Percentiles rank a stretch among this genome's conserved stretches.
Evolutionary conservation across 176 grass and related monocot species (phyloP).

Genomic region (Saccharum spontaneum): DNA sequence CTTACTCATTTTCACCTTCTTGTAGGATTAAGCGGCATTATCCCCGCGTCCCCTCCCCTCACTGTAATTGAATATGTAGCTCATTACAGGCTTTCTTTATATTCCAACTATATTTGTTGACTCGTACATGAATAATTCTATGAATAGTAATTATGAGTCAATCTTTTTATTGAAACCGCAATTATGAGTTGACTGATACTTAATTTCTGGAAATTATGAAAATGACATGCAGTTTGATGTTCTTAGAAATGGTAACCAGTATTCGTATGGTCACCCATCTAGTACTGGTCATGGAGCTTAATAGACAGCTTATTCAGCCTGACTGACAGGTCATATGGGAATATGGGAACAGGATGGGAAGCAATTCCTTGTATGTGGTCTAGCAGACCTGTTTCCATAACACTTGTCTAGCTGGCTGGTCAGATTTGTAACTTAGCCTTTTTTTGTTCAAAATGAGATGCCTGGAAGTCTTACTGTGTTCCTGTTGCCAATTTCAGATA

Average conservation of each 20-base stretch:
- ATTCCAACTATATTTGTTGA: background rate
- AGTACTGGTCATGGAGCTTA: too few relatives aligned
- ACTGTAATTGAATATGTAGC: background rate
- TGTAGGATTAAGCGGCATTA: background rate
- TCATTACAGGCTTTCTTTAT: constrained; percentile 1
- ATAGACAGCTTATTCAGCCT: background rate
- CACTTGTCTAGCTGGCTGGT: background rate
- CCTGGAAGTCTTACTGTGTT: background rate
- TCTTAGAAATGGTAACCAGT: background rate
- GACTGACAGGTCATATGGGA: background rate
- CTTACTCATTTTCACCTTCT: background rate
- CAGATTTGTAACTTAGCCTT: background rate
- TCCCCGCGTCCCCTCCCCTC: background rate
- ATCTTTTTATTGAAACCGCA: background rate
- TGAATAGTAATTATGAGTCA: background rate
- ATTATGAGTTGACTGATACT: background rate
- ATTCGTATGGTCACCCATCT: background rate
- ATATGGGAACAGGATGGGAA: background rate
- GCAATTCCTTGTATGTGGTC: background rate
- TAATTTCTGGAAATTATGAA: background rate
- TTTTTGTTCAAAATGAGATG: background rate
- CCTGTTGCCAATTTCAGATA: constrained; percentile 39
- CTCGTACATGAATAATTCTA: background rate
- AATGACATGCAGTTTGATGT: background rate
- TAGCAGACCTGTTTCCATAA: background rate